These are phyloP conservation scores for Rhynchosporium secalis DNA, from an alignment of 2,329 filamentous ascomycete species.

Conservation along the genomic window DNA sequence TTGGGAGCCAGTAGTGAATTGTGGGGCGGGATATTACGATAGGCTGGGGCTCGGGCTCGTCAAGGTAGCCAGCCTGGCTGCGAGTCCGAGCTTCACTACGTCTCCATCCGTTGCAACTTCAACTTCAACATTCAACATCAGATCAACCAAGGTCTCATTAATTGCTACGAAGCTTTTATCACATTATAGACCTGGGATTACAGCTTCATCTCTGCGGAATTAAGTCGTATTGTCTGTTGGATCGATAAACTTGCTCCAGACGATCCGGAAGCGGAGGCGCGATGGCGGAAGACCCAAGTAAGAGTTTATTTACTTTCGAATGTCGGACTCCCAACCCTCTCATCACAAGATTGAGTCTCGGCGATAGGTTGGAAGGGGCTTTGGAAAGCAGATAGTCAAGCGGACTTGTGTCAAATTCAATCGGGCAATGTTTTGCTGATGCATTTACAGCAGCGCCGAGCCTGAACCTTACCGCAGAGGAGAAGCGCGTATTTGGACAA, in stretches of 20 bases:
- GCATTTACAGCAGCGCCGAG: conserved; percentile 55
- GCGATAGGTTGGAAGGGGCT: not conserved
- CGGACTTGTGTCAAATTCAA: not conserved
- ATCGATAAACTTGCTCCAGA: conserved; percentile 13
- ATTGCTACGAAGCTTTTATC: conserved; percentile 20
- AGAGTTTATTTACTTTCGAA: conserved; percentile 57
- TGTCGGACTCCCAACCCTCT: not conserved
- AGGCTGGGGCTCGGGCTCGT: not conserved
- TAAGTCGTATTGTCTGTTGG: conserved; percentile 13
- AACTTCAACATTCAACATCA: conserved; percentile 8
- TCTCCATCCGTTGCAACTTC: conserved; percentile 12
- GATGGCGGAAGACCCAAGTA: conserved; percentile 41
- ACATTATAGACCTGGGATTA: conserved; percentile 14
- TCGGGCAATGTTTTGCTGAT: not conserved
- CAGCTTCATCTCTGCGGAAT: conserved; percentile 27
- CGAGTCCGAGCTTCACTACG: conserved; percentile 11
- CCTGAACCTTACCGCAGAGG: conserved; percentile 84
- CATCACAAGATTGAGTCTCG: not conserved
- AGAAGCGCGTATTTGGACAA: conserved; percentile 91
- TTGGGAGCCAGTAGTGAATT: not conserved
- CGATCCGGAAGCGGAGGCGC: conserved; percentile 28
- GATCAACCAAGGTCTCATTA: conserved; percentile 18
- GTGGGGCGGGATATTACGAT: conserved; percentile 13
- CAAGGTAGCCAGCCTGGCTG: not conserved
- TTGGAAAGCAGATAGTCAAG: not conserved